Conservation (phyloP, 352 stramenopile species). For the Pythium biforme region DNA sequence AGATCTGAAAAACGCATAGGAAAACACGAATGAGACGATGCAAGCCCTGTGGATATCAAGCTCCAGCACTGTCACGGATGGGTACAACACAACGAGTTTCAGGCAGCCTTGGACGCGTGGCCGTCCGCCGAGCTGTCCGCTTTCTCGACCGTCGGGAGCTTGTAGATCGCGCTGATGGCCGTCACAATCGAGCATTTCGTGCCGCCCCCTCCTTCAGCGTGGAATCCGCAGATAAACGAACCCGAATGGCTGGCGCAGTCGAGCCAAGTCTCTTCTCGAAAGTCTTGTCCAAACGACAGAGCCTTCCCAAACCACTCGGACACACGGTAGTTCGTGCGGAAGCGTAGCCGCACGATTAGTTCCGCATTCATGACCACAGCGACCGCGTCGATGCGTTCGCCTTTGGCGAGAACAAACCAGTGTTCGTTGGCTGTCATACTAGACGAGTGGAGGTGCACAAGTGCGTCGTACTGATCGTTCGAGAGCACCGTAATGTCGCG, state of each 20-base stretch:
- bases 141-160: not conserved
- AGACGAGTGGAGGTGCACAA: not conserved
- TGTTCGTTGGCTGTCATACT: not conserved
- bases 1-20: too few species aligned
- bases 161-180: not conserved
- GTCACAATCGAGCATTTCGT: not conserved
- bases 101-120: not conserved
- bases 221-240: slow-evolving; percentile 4
- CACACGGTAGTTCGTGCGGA: slow-evolving; percentile 3
- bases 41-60: too few species aligned
- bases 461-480: not conserved
- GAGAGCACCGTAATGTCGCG: not conserved
- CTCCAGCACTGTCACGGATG: too few species aligned
- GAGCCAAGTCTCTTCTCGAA: not conserved
- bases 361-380: not conserved
- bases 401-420: slow-evolving; percentile 8
- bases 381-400: not conserved
- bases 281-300: too few species aligned
- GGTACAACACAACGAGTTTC: too few species aligned
- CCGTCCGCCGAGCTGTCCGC: not conserved
- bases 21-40: too few species aligned
- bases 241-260: not conserved
- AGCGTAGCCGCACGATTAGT: not conserved
- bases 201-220: not conserved
- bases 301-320: not conserved